Evolutionary conservation across 768 basidiomycete genomes (phyloP), one percentile per base, ranked within the genome.

Genomic region (Pisolithus orientalis): DNA sequence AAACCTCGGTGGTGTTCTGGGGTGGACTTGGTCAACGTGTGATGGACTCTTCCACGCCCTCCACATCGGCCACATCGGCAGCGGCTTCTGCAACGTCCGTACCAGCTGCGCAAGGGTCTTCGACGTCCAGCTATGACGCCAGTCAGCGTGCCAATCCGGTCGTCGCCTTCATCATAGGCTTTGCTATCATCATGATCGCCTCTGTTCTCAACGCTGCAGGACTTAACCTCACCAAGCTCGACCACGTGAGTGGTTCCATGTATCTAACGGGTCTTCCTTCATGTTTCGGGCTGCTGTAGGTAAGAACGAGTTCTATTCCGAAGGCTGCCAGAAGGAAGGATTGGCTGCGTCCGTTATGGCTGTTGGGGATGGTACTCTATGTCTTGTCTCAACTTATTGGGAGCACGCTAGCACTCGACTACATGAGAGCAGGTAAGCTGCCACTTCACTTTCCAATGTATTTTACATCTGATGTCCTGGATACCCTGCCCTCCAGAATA

Each of bases 191-290:
- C 45, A 72, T 91, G 3, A 72, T 88, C 6, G 87, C 92, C 0
- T 90, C 87, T 16, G 78, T 91, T n/a, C 77, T 92, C 58, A 93
- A 91, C 61, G 90, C 91, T 32, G 90, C 87, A 0, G 94, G 94
- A n/a, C 76, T 98, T 39, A 97, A 96, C 64, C 74, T 97, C 53
- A 94, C 92, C 37, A 98, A 97, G 69, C 72, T 95, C 39, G 94
- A 96, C 71, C 92, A 94, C 80, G 84, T 87, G 51, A 58, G 84
- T 73, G 28, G 21, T 52, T 55, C 24, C 28, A 27, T 37, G 34
- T 13, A 16, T 3, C 45, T 51, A 29, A 44, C 11, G 13, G 25
- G 37, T 8, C 17, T 10, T 38, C 6, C 25, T 44, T 57, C 25
- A 56, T 53, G 11, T 25, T 16, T n/a, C 32, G 21, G 14, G 2